Evolutionary conservation across 805 yeast genomes (phyloP).

Genomic region (Ogataea angusta): DNA sequence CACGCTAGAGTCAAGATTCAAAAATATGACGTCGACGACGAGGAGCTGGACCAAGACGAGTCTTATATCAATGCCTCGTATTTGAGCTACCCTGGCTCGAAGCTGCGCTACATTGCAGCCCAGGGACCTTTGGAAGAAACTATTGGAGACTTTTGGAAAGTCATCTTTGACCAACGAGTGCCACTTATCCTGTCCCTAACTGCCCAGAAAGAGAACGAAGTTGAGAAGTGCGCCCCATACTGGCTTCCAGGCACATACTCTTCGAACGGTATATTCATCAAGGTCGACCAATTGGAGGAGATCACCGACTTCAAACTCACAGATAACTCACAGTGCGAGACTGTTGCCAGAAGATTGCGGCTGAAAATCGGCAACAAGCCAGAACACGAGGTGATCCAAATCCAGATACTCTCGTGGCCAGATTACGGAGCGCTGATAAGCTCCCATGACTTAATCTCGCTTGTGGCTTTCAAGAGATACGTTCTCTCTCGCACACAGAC

Average conservation of each 20-base stretch:
- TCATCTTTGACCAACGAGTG: slow-evolving; percentile 59
- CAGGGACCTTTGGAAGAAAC: slow-evolving; percentile 85
- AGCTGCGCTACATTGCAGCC: slow-evolving; percentile 66
- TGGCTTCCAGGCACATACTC: slow-evolving; percentile 65
- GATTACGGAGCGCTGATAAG: slow-evolving; percentile 68
- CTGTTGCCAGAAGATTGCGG: slow-evolving; percentile 42
- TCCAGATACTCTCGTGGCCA: slow-evolving; percentile 80
- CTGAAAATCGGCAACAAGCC: slow-evolving; percentile 35
- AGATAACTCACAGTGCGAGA: slow-evolving; percentile 17
- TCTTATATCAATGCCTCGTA: slow-evolving; percentile 85
- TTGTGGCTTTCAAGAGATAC: slow-evolving; percentile 40
- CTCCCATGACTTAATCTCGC: slow-evolving; percentile 53
- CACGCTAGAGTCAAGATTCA: slow-evolving; percentile 72
- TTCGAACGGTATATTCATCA: slow-evolving; percentile 25
- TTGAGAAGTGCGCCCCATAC: slow-evolving; percentile 77
- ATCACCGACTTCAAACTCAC: slow-evolving; percentile 28
- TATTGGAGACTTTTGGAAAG: slow-evolving; percentile 79
- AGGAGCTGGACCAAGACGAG: slow-evolving; percentile 38
- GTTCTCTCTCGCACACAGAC: slow-evolving; percentile 19
- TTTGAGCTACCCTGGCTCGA: slow-evolving; percentile 40
- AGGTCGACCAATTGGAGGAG: slow-evolving; percentile 25
- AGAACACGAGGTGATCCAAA: slow-evolving; percentile 56
- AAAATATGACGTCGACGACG: slow-evolving; percentile 17
- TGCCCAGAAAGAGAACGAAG: slow-evolving; percentile 68
- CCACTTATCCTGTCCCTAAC: slow-evolving; percentile 75